Percentiles rank a stretch among this genome's conserved stretches.
Conservation (phyloP, 2,329 filamentous ascomycete genomes). For the Sporothrix dimorphospora region DNA sequence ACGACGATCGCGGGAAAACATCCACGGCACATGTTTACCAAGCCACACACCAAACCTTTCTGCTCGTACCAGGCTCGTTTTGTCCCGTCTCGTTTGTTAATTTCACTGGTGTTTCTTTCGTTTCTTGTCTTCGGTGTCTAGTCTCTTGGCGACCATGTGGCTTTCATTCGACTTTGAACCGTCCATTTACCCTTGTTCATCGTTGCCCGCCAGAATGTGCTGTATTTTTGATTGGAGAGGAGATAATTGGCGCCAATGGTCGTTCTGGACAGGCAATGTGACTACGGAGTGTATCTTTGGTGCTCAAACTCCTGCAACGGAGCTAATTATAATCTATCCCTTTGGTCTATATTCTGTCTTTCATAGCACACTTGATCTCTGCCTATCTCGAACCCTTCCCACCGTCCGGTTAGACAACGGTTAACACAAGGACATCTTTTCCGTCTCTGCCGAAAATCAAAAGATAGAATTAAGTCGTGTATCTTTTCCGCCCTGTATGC, state of each 20-base stretch:
- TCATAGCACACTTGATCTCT: too few relatives aligned
- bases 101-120: not conserved
- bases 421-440: not conserved
- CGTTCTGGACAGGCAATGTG: not conserved
- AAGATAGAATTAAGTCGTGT: not conserved
- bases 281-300: not conserved
- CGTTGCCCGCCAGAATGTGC: not conserved
- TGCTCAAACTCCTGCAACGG: not conserved
- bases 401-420: not conserved
- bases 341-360: not conserved
- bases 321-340: not conserved
- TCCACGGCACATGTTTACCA: not conserved
- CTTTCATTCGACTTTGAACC: not conserved
- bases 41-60: not conserved
- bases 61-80: too few relatives aligned
- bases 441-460: not conserved
- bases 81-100: not conserved
- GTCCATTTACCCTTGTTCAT: not conserved
- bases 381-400: too few relatives aligned
- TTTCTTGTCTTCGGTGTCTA: not conserved
- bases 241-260: not conserved
- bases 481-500: not conserved
- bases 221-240: too few relatives aligned
- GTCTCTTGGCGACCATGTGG: conserved; percentile 1
- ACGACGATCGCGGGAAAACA: not conserved